phyloP scores from a whole-genome alignment of 768 basidiomycete species.

The Russula sp. region DNA sequence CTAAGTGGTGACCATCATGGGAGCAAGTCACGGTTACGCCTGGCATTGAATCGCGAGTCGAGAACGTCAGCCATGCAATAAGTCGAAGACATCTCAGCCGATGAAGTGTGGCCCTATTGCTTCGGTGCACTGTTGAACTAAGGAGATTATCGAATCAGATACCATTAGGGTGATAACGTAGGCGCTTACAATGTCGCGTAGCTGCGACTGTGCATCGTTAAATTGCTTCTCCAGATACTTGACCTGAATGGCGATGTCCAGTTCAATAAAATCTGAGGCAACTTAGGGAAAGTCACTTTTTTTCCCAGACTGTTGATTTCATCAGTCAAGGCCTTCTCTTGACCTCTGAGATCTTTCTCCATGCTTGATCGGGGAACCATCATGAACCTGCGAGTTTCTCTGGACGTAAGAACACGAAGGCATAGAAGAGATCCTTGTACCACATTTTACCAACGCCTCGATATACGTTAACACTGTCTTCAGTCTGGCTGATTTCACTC shows the following conservation, averaged over 20 bases:
- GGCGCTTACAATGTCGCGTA: constrained; percentile 66
- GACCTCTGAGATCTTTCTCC: constrained; percentile 63
- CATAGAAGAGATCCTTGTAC: background rate
- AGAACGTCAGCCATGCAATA: background rate
- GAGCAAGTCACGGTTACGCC: background rate
- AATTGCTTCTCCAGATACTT: constrained; percentile 94
- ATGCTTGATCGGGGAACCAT: constrained; percentile 73
- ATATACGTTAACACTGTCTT: constrained; percentile 75
- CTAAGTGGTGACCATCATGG: background rate
- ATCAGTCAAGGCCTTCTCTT: constrained; percentile 79
- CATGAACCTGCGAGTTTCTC: constrained; percentile 63
- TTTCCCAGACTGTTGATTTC: constrained; percentile 78
- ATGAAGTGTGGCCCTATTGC: constrained; percentile 18
- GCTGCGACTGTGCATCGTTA: constrained; percentile 79
- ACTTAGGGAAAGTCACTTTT: constrained; percentile 47
- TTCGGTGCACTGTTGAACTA: constrained; percentile 48
- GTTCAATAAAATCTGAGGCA: background rate
- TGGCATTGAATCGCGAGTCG: background rate
- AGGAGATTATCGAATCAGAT: background rate
- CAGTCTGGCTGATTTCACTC: constrained; percentile 66
- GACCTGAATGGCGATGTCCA: constrained; percentile 36
- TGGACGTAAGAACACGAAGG: constrained; percentile 5
- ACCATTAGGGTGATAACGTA: background rate
- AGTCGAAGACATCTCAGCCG: background rate
- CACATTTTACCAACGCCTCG: constrained; percentile 97